Evolutionary conservation across 805 yeast genomes (phyloP).

Genomic region (Yamadazyma paraphyllophila): DNA sequence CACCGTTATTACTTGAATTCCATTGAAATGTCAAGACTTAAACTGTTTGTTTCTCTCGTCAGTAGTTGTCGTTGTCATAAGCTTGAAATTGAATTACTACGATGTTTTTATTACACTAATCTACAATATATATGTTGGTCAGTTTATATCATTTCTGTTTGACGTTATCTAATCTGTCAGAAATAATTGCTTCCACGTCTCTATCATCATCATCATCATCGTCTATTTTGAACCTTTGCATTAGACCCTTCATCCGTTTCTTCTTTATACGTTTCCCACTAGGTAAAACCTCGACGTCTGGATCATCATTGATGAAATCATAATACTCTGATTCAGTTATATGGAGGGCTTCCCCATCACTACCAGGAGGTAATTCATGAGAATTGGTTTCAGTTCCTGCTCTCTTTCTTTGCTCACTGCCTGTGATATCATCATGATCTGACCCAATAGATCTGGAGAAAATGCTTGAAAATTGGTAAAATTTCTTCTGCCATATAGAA

Average conservation of each 20-base stretch:
- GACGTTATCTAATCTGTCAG: constrained; percentile 35
- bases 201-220: constrained; percentile 29
- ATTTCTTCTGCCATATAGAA: constrained; percentile 20
- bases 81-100: not conserved
- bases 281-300: constrained; percentile 58
- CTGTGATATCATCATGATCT: constrained; percentile 17
- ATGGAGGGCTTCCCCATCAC: constrained; percentile 27
- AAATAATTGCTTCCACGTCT: constrained; percentile 56
- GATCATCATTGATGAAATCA: constrained; percentile 10
- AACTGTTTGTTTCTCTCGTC: too few relatives aligned
- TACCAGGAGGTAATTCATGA: constrained; percentile 52
- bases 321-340: constrained; percentile 26
- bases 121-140: not conserved
- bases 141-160: not conserved
- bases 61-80: too few relatives aligned
- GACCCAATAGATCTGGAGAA: not conserved
- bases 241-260: constrained; percentile 17
- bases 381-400: constrained; percentile 47
- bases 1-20: not conserved
- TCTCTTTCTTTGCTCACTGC: constrained; percentile 45
- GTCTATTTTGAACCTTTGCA: constrained; percentile 8
- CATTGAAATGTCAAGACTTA: too few relatives aligned
- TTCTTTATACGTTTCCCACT: constrained; percentile 64
- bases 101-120: not conserved
- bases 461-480: not conserved